Conservation (phyloP, 2,329 filamentous ascomycete genomes). For the Ascosphaera apis region DNA sequence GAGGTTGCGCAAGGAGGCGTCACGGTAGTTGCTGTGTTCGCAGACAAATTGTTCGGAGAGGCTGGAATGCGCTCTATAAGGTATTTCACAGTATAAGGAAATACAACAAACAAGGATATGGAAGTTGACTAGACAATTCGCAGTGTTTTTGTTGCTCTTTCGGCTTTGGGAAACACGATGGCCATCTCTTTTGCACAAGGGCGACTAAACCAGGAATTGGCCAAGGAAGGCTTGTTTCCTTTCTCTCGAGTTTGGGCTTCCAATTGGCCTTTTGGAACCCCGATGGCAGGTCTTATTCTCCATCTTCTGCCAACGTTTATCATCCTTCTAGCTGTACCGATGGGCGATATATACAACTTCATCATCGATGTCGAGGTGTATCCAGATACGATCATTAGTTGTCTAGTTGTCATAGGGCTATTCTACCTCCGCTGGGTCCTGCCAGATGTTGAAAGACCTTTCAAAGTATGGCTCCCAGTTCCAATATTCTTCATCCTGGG, state of each 20-base stretch:
- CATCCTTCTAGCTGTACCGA: slow-evolving; percentile 41
- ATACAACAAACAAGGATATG: slow-evolving; percentile 3
- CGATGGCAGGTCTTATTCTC: slow-evolving; percentile 42
- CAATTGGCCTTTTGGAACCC: slow-evolving; percentile 42
- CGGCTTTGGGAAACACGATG: slow-evolving; percentile 49
- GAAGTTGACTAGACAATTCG: slow-evolving; percentile 34
- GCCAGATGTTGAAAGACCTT: slow-evolving; percentile 38
- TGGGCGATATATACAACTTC: slow-evolving; percentile 45
- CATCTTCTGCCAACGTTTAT: slow-evolving; percentile 46
- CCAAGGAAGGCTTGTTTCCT: slow-evolving; percentile 46
- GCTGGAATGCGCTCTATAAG: not conserved
- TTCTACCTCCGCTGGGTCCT: slow-evolving; percentile 35
- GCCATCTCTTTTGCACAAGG: slow-evolving; percentile 47
- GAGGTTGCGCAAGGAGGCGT: slow-evolving; percentile 45
- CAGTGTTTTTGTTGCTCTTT: slow-evolving; percentile 41
- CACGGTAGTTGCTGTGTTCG: slow-evolving; percentile 44
- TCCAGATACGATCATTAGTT: slow-evolving; percentile 35
- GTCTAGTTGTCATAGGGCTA: slow-evolving; percentile 35
- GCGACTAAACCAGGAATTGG: slow-evolving; percentile 49
- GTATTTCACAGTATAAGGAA: not conserved
- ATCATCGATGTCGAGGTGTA: slow-evolving; percentile 52
- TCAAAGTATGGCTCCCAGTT: slow-evolving; percentile 38
- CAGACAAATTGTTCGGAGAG: slow-evolving; percentile 37
- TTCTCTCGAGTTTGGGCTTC: slow-evolving; percentile 38
- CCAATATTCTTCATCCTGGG: slow-evolving; percentile 4